Evolutionary conservation across 306 rosid species (phyloP).

Genomic region (Erythrophleum fordii): DNA sequence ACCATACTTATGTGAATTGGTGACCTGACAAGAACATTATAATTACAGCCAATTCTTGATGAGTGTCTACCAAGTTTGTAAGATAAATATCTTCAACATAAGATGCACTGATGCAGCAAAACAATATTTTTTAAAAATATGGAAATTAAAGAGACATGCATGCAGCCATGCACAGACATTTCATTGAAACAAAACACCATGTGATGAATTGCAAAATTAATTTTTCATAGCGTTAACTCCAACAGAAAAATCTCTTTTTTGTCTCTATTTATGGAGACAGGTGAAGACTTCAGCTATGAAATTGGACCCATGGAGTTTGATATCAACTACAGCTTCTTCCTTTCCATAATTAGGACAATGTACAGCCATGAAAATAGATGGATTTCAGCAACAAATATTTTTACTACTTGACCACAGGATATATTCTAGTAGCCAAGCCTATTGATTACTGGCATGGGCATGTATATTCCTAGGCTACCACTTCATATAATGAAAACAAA

Average conservation of each 20-base stretch:
- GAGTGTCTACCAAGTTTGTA: neutral
- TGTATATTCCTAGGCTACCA: neutral
- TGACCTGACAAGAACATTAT: conserved; percentile 51
- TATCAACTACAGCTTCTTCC: conserved; percentile 7
- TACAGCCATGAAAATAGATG: neutral
- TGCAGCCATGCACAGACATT: neutral
- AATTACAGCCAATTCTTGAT: conserved; percentile 25
- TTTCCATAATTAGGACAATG: neutral
- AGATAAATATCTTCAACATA: neutral
- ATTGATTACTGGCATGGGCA: neutral
- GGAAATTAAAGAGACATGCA: neutral
- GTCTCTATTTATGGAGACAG: neutral
- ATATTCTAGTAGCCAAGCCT: neutral
- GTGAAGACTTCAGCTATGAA: neutral
- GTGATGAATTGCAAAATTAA: neutral
- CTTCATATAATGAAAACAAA: neutral
- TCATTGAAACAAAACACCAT: neutral
- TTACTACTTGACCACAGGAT: conserved; percentile 2
- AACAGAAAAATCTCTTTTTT: neutral
- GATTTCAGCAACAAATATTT: conserved; percentile 16
- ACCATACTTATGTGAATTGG: conserved; percentile 47
- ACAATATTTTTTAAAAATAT: neutral
- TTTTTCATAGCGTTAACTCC: neutral
- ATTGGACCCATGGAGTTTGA: neutral
- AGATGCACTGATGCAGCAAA: neutral